Evolutionary conservation across 805 yeast species (phyloP), one percentile per base, ranked within the genome.

Genomic region (Wickerhamiella lipophila): DNA sequence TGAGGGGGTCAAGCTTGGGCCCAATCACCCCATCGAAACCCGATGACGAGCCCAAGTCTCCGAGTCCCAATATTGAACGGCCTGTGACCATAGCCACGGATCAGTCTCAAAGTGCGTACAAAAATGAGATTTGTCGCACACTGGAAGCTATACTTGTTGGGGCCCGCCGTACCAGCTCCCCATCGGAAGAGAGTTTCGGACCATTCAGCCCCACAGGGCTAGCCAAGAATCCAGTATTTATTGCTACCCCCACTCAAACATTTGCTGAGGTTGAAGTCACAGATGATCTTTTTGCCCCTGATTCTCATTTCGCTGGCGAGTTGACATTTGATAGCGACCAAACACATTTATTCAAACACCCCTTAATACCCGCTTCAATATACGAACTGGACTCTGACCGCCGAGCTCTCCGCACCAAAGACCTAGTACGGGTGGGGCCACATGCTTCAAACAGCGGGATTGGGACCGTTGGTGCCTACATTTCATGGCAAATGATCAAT

Each of bases 401-500:
- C 56, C 25, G 50, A 36, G 42, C 40, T 38, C 26, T 32, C 22
- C 11, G 38, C 22, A n/a, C 55, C 6, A 52, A 53, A 6, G 55
- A 56, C 22, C 52, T 57, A 18, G 39, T 48, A 6, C 21, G 49
- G 11, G 23, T 56, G 13, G 60, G 60, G 7, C 51, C 58, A 2
- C 50, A 50, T 23, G 26, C 42, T 19, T 40, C 48, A 8, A 49
- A 42, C 12, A 53, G 53, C 30, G 56, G 54, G 9, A 52, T 57
- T 11, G 49, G 55, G 9, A 54, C 55, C 4, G 60, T 57, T 7
- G 58, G 58, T 2, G 60, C 59, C 5, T 57, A 50, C 39, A 51
- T 57, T 5, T 56, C 58, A 6, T 50, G 56, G 47, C 53, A 49
- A 19, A 53, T 58, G n/a, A 53, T 55, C 39, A 49, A 49, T 21